Percentiles rank a stretch among this genome's conserved stretches.
phyloP scores from a whole-genome alignment of 73 alveolate species.

The Tetrahymena elliotti region DNA sequence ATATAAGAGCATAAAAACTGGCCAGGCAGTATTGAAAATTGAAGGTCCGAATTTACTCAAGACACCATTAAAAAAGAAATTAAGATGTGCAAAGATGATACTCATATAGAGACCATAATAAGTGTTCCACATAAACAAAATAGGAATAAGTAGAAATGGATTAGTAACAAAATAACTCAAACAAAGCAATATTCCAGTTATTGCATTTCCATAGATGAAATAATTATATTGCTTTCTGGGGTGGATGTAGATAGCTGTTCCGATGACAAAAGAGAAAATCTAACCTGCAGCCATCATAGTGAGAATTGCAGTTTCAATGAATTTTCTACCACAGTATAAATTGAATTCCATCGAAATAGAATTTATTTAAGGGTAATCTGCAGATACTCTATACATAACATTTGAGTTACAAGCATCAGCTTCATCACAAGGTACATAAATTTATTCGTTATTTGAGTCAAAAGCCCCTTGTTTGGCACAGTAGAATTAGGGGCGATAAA shows the following conservation, averaged over 20 bases:
- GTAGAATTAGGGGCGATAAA: not conserved
- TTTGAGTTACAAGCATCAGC: not conserved
- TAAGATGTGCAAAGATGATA: not conserved
- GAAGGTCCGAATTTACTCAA: not conserved
- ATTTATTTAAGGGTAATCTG: not conserved
- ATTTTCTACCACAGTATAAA: not conserved
- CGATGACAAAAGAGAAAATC: not conserved
- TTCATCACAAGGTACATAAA: not conserved
- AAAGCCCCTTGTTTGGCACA: not conserved
- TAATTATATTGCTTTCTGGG: not conserved
- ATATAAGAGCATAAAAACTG: not conserved
- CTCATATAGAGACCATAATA: not conserved
- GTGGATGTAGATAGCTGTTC: not conserved
- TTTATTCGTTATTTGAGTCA: not conserved
- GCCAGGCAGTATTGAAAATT: not conserved
- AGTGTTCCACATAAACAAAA: not conserved
- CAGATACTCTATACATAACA: not conserved
- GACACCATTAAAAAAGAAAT: not conserved
- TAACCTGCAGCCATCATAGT: not conserved
- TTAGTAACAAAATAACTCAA: not conserved
- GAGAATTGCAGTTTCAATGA: not conserved
- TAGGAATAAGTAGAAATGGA: not conserved
- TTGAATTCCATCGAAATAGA: not conserved
- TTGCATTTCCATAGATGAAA: not conserved
- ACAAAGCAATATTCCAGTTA: not conserved